Evolutionary conservation across 2,329 filamentous ascomycete species (phyloP).

Genomic region (Aspergillus caelatus): DNA sequence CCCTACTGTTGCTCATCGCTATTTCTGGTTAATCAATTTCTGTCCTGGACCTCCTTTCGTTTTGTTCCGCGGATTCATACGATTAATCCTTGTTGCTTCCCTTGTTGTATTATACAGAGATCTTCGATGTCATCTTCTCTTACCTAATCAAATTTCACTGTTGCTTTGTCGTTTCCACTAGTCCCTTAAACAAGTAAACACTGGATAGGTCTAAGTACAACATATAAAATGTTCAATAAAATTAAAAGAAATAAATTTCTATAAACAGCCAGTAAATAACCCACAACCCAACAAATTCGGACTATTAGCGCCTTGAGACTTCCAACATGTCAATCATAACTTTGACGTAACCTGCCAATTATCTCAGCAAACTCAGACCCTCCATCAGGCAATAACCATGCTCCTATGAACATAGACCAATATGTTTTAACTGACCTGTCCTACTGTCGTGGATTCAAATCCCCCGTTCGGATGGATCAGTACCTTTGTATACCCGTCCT

Average conservation of each 20-base stretch:
- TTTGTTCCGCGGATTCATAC: not conserved
- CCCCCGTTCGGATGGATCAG: slow-evolving; percentile 66
- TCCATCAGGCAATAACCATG: not conserved
- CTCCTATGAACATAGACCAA: not conserved
- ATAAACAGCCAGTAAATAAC: not conserved
- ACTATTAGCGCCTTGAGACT: not conserved
- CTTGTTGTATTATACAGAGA: not conserved
- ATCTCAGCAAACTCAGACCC: not conserved
- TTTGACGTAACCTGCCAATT: slow-evolving; percentile 1
- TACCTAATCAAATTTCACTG: too few relatives aligned
- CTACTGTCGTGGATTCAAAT: slow-evolving; percentile 6
- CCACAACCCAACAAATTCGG: not conserved
- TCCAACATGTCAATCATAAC: not conserved
- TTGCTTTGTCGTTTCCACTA: too few relatives aligned
- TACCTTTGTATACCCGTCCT: slow-evolving; percentile 70
- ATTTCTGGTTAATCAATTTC: not conserved
- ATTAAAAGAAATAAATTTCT: not conserved
- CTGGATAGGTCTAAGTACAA: not conserved
- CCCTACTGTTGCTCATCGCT: not conserved
- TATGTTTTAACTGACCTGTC: not conserved
- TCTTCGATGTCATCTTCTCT: too few relatives aligned
- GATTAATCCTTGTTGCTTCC: not conserved
- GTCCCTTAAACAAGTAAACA: too few relatives aligned
- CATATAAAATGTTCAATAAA: not conserved
- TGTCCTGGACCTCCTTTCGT: not conserved